Conservation (phyloP, 164 flowering plant species). For the Annona squamosa region DNA sequence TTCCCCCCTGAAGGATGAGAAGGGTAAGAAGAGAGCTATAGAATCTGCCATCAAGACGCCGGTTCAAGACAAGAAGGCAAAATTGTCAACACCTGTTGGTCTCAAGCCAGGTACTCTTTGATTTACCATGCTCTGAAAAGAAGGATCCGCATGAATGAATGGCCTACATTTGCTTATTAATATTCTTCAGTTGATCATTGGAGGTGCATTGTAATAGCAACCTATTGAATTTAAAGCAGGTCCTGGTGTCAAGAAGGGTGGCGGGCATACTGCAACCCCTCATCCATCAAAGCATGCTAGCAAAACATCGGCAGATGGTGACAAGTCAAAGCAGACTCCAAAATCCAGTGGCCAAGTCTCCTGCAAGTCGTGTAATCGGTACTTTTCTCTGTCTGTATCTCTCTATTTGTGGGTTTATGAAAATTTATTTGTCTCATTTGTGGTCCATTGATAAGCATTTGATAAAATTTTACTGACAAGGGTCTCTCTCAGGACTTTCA, state of each 20-base stretch:
- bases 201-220: neutral
- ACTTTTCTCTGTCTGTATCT: neutral
- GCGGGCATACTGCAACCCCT: slow-evolving; percentile 49
- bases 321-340: slow-evolving; percentile 32
- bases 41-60: slow-evolving; percentile 44
- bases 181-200: neutral
- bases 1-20: neutral
- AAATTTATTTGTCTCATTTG: neutral
- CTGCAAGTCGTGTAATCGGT: slow-evolving; percentile 48
- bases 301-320: slow-evolving; percentile 28
- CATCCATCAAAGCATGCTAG: slow-evolving; percentile 40
- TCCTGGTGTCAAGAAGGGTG: slow-evolving; percentile 49
- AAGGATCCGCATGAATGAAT: no score
- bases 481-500: slow-evolving; percentile 32
- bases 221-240: neutral
- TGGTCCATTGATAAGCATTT: neutral
- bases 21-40: slow-evolving; percentile 52
- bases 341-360: slow-evolving; percentile 32
- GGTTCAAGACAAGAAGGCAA: slow-evolving; percentile 54
- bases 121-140: no score
- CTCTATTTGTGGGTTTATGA: neutral
- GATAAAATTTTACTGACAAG: neutral
- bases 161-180: neutral
- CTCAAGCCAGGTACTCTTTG: slow-evolving; percentile 43
- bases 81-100: slow-evolving; percentile 43